phyloP scores from a whole-genome alignment of 169 alveolate species.

The Babesia caballi region DNA sequence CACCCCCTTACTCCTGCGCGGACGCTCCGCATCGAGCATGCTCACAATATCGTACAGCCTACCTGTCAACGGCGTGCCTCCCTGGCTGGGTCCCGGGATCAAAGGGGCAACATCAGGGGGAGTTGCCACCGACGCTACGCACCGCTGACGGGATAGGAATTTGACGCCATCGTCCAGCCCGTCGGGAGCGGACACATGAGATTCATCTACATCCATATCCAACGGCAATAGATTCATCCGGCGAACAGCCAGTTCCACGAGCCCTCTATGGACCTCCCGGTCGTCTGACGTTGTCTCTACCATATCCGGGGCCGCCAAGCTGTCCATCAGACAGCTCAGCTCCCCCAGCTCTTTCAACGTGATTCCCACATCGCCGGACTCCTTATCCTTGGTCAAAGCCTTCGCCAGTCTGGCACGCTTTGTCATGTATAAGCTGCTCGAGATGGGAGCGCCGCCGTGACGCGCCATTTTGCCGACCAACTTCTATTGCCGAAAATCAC shows the following conservation, averaged over 20 bases:
- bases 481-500: too few species aligned
- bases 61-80: neutral
- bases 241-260: constrained; percentile 18
- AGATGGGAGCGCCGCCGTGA: constrained; percentile 36
- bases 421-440: constrained; percentile 54
- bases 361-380: neutral
- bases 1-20: neutral
- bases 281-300: neutral
- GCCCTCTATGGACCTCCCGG: neutral
- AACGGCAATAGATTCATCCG: neutral
- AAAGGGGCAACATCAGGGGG: neutral
- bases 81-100: neutral
- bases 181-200: neutral
- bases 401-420: constrained; percentile 36
- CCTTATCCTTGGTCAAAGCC: constrained; percentile 9
- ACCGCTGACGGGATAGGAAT: constrained; percentile 25
- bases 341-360: neutral
- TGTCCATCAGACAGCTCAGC: neutral
- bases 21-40: constrained; percentile 15
- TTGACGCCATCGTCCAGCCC: constrained; percentile 29
- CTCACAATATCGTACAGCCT: constrained; percentile 19
- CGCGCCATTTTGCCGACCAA: constrained; percentile 9
- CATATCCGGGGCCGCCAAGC: neutral
- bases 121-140: neutral
- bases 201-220: constrained; percentile 2